Conservation (phyloP, 768 basidiomycete genomes). For the Galerina marginata region DNA sequence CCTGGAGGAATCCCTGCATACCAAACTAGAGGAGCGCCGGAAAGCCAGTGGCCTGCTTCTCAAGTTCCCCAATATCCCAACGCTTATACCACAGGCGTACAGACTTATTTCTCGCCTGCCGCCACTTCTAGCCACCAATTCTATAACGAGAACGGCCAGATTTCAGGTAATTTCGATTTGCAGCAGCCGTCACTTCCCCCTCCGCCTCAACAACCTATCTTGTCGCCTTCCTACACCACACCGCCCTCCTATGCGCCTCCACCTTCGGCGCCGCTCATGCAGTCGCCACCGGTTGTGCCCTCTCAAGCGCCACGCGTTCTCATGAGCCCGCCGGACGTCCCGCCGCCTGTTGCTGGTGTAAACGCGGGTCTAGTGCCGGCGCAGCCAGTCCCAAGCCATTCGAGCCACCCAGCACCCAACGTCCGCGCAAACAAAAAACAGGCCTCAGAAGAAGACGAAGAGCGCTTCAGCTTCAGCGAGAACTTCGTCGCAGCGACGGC, state of each 20-base stretch:
- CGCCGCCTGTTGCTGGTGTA: neutral
- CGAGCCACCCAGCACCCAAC: neutral
- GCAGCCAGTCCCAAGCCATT: neutral
- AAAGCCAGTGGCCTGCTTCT: slow-evolving; percentile 10
- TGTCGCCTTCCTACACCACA: neutral
- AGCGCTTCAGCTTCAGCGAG: slow-evolving; percentile 40
- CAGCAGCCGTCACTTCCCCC: neutral
- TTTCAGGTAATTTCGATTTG: slow-evolving; percentile 5
- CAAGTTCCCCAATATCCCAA: slow-evolving; percentile 9
- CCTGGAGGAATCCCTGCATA: slow-evolving; percentile 9
- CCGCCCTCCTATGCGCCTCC: neutral
- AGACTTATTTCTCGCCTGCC: slow-evolving; percentile 19
- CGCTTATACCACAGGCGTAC: slow-evolving; percentile 8
- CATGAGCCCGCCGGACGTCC: neutral
- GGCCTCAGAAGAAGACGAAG: slow-evolving; percentile 26
- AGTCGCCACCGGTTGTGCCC: neutral
- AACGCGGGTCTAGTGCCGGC: neutral
- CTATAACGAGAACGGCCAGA: slow-evolving; percentile 8
- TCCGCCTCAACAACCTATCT: neutral
- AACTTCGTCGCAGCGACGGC: slow-evolving; percentile 41
- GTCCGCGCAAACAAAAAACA: slow-evolving; percentile 19
- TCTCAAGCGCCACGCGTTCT: neutral
- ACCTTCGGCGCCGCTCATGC: neutral
- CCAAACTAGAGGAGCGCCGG: slow-evolving; percentile 17
- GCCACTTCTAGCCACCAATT: neutral